Base-by-base conservation (phyloP, 2,329 filamentous ascomycete genomes). In the Botrytis hyacinthi region DNA sequence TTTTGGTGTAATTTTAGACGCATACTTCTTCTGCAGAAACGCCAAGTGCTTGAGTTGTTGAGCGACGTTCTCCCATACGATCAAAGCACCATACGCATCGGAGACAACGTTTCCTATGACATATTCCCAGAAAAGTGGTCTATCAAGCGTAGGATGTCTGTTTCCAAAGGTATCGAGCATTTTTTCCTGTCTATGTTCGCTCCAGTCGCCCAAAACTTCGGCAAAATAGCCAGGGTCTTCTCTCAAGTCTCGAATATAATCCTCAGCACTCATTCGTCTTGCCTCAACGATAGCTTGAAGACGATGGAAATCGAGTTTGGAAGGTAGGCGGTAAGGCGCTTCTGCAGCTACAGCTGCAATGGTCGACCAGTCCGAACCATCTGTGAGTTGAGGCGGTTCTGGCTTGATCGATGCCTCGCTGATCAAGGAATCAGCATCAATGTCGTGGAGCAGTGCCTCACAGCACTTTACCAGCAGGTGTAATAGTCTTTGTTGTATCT, bases 171-270 rank as follows among this genome's bases (percentile, higher is more conserved):
- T 75, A 70, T 87, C 86, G n/a, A 79, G 82, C 29, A 87, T 29
- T 71, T 81, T 78, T 66, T 87, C 84, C 14, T 80, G 78, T 0
- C 83, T 81, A 76, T 90, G 88, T 20, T 88, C 86, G 35, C 61
- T 63, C 61, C 40, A 44, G 12, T 63, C 61, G 22, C n/a, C 40
- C 18, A 63, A 0, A 20, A 44, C n/a, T 12, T 63, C 61, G 2
- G 40, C 61, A 42, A 63, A 63, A 44, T 32, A 63, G n/a, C 61
- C 61, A 44, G 61, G 61, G 22, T 63, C 61, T 44, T 63, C 61
- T n/a, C 81, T 82, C 42, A 78, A 76, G 1, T 87, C 85, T 14
- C 78, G 88, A 88, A 89, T 61, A 76, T 90, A 86, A 78, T 90
- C 88, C 72, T 88, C 84, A 0, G 84, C 83, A 5, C 82, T 82